Evolutionary conservation across 768 basidiomycete genomes (phyloP).

Genomic region (Amyloporia xantha): DNA sequence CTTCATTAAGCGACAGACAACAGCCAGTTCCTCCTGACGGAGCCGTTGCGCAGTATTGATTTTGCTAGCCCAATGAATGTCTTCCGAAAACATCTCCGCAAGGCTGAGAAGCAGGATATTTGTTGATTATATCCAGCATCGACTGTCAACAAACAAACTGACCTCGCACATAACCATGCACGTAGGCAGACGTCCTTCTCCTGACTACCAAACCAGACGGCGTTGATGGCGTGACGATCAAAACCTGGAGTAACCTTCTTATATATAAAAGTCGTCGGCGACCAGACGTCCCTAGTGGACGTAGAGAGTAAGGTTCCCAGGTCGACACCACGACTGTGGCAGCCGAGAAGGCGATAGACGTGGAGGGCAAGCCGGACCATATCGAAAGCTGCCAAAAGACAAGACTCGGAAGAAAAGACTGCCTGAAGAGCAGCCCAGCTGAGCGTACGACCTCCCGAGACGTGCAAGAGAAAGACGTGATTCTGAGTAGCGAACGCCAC

Average conservation of each 20-base stretch:
- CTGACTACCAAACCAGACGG: constrained; percentile 26
- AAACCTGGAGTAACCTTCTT: constrained; percentile 12
- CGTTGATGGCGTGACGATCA: constrained; percentile 14
- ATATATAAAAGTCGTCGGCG: constrained; percentile 24
- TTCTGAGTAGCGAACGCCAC: constrained; percentile 8
- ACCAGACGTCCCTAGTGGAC: constrained; percentile 16
- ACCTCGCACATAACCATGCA: constrained; percentile 36
- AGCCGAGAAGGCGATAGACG: constrained; percentile 21
- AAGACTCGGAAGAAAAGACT: background rate
- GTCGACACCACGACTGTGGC: constrained; percentile 31
- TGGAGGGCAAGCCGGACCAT: constrained; percentile 31
- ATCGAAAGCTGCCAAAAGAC: constrained; percentile 25
- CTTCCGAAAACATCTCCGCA: constrained; percentile 8
- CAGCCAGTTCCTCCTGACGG: constrained; percentile 24
- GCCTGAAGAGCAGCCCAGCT: background rate
- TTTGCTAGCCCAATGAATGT: constrained; percentile 1
- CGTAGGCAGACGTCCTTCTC: constrained; percentile 27
- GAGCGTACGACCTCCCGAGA: background rate
- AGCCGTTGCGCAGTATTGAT: constrained; percentile 14
- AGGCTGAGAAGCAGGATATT: no score
- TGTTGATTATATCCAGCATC: no score
- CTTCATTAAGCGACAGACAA: constrained; percentile 25
- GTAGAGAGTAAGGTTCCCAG: constrained; percentile 25
- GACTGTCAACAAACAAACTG: no score
- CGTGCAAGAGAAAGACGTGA: constrained; percentile 6